These are phyloP conservation scores for Penicillium sp. DNA, from an alignment of 2,329 filamentous ascomycete species.

Conservation along the genomic window DNA sequence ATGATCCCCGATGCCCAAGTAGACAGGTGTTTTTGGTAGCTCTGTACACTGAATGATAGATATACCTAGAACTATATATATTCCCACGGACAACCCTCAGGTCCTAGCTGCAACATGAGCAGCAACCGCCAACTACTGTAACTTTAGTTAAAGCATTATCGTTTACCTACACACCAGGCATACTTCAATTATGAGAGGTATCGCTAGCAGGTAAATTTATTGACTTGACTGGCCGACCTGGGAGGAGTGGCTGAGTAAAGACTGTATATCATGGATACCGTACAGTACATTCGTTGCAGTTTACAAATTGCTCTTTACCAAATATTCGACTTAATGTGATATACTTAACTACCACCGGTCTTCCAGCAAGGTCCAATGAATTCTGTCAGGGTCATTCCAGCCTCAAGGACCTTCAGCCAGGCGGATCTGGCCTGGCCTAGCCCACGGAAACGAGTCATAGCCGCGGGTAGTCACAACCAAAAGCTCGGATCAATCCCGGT, in stretches of 20 bases:
- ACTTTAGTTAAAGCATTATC: too few relatives aligned
- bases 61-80: too few relatives aligned
- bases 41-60: too few relatives aligned
- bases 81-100: too few relatives aligned
- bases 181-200: too few relatives aligned
- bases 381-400: background rate
- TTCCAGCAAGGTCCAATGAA: background rate
- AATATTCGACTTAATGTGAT: background rate
- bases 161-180: too few relatives aligned
- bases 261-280: background rate
- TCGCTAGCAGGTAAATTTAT: too few relatives aligned
- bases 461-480: constrained; percentile 21
- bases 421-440: background rate
- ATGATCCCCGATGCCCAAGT: too few relatives aligned
- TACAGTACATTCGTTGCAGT: background rate
- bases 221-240: background rate
- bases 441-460: constrained; percentile 7
- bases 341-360: background rate
- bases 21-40: too few relatives aligned
- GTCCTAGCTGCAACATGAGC: too few relatives aligned
- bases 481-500: constrained; percentile 25
- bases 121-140: too few relatives aligned
- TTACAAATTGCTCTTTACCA: background rate
- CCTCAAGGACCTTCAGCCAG: background rate
- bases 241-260: background rate